phyloP scores from a whole-genome alignment of 768 basidiomycete genomes.

The Hemileccinum impolitum region DNA sequence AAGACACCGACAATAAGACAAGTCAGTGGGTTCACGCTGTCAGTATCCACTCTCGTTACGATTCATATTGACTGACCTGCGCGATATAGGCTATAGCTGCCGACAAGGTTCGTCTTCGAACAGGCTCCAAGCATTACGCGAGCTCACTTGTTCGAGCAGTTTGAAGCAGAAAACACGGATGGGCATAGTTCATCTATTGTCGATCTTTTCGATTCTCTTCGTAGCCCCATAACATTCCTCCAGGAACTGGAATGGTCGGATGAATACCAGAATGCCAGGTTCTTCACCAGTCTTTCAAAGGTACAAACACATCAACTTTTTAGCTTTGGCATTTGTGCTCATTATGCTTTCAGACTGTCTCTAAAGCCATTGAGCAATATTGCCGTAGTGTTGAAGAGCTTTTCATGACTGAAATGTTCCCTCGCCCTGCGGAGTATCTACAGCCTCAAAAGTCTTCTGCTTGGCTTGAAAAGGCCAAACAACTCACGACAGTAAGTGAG shows the following conservation, averaged over 20 bases:
- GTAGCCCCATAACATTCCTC: constrained; percentile 85
- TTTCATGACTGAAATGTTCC: constrained; percentile 96
- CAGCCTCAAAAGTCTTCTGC: constrained; percentile 85
- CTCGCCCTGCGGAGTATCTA: constrained; percentile 70
- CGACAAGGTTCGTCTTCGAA: constrained; percentile 58
- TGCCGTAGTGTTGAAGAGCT: constrained; percentile 82
- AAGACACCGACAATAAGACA: constrained; percentile 87
- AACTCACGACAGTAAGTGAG: constrained; percentile 72
- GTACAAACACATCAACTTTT: constrained; percentile 36
- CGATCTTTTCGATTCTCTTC: constrained; percentile 91
- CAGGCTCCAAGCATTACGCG: neutral
- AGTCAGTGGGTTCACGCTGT: constrained; percentile 92
- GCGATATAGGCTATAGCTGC: constrained; percentile 65
- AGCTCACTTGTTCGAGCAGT: constrained; percentile 39
- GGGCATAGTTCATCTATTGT: constrained; percentile 96
- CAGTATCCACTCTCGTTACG: constrained; percentile 32
- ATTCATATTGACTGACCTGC: constrained; percentile 7
- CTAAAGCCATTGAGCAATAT: constrained; percentile 90
- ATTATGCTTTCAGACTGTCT: constrained; percentile 62
- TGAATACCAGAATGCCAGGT: constrained; percentile 81
- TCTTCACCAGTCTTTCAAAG: constrained; percentile 86
- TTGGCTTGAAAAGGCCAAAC: constrained; percentile 83
- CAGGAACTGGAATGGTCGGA: constrained; percentile 92
- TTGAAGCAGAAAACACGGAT: constrained; percentile 72
- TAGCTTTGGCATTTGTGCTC: neutral